Evolutionary conservation across 495 filamentous ascomycete species (phyloP).

Genomic region (Podospora fimiseda): DNA sequence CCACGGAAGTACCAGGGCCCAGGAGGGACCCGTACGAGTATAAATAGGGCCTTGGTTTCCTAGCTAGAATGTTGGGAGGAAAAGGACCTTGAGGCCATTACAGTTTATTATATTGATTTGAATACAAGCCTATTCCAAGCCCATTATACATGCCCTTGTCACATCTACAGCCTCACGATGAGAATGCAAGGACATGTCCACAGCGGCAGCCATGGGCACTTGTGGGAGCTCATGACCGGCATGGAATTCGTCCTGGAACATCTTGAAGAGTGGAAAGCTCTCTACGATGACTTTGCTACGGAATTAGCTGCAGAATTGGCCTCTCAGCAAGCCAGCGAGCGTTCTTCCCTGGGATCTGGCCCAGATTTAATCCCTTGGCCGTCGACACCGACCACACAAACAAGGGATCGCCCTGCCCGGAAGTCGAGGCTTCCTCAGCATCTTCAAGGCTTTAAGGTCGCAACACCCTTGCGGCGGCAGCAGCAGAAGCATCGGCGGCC

Average conservation of each 20-base stretch:
- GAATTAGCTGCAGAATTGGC: background rate
- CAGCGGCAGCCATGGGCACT: background rate
- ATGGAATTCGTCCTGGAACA: background rate
- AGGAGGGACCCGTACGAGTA: too few relatives aligned
- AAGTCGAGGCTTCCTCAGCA: background rate
- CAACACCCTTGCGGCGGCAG: background rate
- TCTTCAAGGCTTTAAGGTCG: background rate
- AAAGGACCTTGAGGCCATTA: too few relatives aligned
- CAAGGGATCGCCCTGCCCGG: background rate
- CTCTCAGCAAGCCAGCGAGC: background rate
- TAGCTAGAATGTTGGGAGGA: too few relatives aligned
- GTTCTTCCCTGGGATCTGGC: background rate
- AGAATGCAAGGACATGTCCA: background rate
- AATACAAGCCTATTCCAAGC: too few relatives aligned
- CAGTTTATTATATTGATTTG: too few relatives aligned
- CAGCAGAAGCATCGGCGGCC: background rate
- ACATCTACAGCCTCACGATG: background rate
- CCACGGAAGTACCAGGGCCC: too few relatives aligned
- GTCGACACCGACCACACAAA: background rate
- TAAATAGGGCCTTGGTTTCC: too few relatives aligned
- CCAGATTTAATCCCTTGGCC: background rate
- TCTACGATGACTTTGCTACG: background rate
- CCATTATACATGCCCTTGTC: too few relatives aligned
- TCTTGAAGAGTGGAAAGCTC: background rate
- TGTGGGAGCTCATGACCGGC: background rate